These are phyloP conservation scores for Gleditsia sinensis DNA, from an alignment of 306 rosid genomes.

Conservation along the genomic window DNA sequence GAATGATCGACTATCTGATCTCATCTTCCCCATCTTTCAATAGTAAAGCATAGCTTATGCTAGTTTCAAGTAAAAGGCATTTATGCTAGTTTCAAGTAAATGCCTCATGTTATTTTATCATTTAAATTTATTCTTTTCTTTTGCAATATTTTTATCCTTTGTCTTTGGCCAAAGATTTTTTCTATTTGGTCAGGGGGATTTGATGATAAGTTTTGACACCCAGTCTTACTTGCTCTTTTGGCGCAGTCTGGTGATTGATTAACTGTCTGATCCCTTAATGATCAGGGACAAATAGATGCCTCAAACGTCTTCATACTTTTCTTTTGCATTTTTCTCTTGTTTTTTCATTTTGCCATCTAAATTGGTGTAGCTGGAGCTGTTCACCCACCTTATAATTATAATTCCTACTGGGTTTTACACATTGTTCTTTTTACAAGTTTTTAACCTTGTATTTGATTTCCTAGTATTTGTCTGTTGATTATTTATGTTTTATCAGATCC, in stretches of 20 bases:
- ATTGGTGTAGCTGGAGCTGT: too few species aligned
- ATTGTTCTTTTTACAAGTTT: too few species aligned
- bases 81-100: background rate
- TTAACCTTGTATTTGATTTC: too few species aligned
- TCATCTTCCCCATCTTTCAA: background rate
- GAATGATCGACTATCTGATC: conserved; percentile 58
- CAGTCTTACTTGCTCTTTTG: conserved; percentile 39
- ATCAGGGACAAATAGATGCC: background rate
- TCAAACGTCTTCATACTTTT: background rate
- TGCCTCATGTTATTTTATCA: background rate
- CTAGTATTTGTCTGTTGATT: too few species aligned
- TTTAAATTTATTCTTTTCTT: background rate
- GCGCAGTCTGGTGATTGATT: conserved; percentile 39
- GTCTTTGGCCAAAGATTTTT: too few species aligned
- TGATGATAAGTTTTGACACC: conserved; percentile 41
- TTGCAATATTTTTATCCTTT: background rate
- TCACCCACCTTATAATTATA: too few species aligned
- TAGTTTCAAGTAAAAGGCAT: too few species aligned
- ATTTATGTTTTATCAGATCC: too few species aligned
- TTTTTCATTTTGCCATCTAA: background rate
- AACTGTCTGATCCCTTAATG: conserved; percentile 39
- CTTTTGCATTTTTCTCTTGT: background rate
- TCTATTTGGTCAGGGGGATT: conserved; percentile 1
- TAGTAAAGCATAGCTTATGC: background rate
- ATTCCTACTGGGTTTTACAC: too few species aligned